Evolutionary conservation across 108 stramenopile species (phyloP).

Genomic region (Pseudonitzschia delicatissima): DNA sequence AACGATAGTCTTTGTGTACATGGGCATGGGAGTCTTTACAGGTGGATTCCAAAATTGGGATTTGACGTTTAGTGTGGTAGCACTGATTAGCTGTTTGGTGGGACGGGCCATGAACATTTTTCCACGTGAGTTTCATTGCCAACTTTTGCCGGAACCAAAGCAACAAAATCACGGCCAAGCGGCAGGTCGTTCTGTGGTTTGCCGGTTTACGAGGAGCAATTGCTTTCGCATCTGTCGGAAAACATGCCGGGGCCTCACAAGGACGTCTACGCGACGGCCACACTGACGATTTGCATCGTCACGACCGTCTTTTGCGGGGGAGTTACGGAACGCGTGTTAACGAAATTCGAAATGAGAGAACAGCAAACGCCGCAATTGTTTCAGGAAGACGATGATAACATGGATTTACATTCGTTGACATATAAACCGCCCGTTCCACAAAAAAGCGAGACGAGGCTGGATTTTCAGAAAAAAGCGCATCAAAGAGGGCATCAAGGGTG

Average conservation of each 20-base stretch:
- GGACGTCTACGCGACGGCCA: constrained; percentile 87
- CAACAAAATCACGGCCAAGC: constrained; percentile 37
- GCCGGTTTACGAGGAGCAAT: constrained; percentile 95
- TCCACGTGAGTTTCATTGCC: constrained; percentile 82
- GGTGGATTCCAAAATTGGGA: constrained; percentile 69
- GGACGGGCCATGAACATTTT: constrained; percentile 90
- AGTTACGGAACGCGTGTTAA: constrained; percentile 84
- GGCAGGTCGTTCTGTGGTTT: constrained; percentile 96
- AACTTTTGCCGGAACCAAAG: constrained; percentile 67
- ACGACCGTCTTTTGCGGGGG: constrained; percentile 98
- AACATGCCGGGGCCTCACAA: constrained; percentile 89
- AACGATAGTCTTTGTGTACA: constrained; percentile 94
- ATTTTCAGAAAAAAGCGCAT: constrained; percentile 16
- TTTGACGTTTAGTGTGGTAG: constrained; percentile 69
- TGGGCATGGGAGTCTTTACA: constrained; percentile 97
- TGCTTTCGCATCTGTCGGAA: constrained; percentile 89
- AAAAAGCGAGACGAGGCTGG: constrained; percentile 11
- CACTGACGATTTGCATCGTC: constrained; percentile 92
- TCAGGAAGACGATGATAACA: constrained; percentile 11
- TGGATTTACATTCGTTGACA: constrained; percentile 24
- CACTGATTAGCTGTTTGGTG: constrained; percentile 80
- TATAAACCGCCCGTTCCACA: constrained; percentile 22
- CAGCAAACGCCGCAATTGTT: constrained; percentile 6
- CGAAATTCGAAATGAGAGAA: constrained; percentile 82
- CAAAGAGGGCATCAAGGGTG: constrained; percentile 42